A percentile compares a stretch with the other conserved stretches of the same genome.
Conservation (phyloP, 768 basidiomycete species). For the Lyophyllum semitale region DNA sequence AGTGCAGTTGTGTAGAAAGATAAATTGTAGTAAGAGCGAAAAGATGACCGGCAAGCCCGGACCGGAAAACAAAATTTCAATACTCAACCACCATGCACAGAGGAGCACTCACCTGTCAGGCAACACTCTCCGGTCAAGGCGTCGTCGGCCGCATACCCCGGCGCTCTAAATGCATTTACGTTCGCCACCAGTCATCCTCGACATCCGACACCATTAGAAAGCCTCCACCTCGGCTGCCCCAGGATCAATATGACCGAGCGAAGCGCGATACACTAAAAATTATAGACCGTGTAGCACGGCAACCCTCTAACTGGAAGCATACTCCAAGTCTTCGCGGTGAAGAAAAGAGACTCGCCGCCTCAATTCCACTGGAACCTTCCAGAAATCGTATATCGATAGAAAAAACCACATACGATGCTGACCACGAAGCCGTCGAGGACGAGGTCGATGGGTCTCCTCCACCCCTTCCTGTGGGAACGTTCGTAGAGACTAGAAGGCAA, state of each 20-base stretch:
- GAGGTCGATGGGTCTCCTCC: conserved; percentile 17
- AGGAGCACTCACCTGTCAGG: conserved; percentile 8
- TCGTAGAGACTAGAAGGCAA: conserved; percentile 55
- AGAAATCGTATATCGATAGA: conserved; percentile 13
- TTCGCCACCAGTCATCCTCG: not conserved
- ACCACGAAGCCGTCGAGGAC: conserved; percentile 5
- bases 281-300: conserved; percentile 31
- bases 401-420: conserved; percentile 15
- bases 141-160: not conserved
- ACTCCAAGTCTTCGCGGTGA: conserved; percentile 35
- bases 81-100: conserved; percentile 10
- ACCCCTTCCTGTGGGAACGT: conserved; percentile 43
- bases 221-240: not conserved
- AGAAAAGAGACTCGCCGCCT: conserved; percentile 35
- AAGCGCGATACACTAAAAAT: conserved; percentile 29
- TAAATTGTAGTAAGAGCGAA: not conserved
- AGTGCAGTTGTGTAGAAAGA: not conserved
- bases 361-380: conserved; percentile 11
- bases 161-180: not conserved
- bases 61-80: conserved; percentile 16
- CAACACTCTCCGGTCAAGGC: not conserved
- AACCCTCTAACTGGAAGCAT: conserved; percentile 36
- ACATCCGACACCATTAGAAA: not conserved
- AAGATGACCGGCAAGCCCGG: conserved; percentile 15
- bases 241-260: conserved; percentile 13